These are phyloP conservation scores for Erysimum cheiri DNA, from an alignment of 441 rosid species.

Conservation along the genomic window DNA sequence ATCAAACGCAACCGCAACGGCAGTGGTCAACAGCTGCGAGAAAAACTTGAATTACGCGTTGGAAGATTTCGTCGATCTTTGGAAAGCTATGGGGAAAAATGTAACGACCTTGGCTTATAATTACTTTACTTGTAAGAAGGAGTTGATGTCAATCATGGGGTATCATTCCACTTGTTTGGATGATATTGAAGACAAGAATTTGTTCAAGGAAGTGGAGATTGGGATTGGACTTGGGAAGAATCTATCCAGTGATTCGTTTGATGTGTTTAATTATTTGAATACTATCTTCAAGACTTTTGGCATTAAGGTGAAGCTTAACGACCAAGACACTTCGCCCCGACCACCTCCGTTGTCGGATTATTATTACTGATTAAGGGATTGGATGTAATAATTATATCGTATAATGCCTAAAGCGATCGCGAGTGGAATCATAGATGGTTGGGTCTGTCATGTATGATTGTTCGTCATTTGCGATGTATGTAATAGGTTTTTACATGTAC, in stretches of 20 bases:
- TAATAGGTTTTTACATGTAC: slow-evolving; percentile 40
- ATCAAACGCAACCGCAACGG: slow-evolving; percentile 3
- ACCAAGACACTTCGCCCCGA: slow-evolving; percentile 41
- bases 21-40: slow-evolving; percentile 35
- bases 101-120: slow-evolving; percentile 38
- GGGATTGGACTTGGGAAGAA: slow-evolving; percentile 44
- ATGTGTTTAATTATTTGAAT: slow-evolving; percentile 39
- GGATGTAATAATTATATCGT: slow-evolving; percentile 14
- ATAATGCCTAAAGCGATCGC: slow-evolving; percentile 30
- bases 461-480: slow-evolving; percentile 36
- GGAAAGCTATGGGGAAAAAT: slow-evolving; percentile 41
- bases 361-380: slow-evolving; percentile 30
- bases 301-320: slow-evolving; percentile 43
- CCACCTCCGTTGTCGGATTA: slow-evolving; percentile 45
- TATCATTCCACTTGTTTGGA: slow-evolving; percentile 47
- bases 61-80: slow-evolving; percentile 38
- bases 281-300: slow-evolving; percentile 39
- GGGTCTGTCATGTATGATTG: slow-evolving; percentile 34
- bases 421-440: slow-evolving; percentile 34
- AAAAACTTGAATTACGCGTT: slow-evolving; percentile 43
- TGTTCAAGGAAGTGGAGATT: slow-evolving; percentile 36
- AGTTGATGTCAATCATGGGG: slow-evolving; percentile 39
- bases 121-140: slow-evolving; percentile 40
- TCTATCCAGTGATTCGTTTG: slow-evolving; percentile 25
- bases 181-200: slow-evolving; percentile 40